These are phyloP conservation scores for Penicillium pancosmium DNA, from an alignment of 495 filamentous ascomycete species.

Conservation along the genomic window DNA sequence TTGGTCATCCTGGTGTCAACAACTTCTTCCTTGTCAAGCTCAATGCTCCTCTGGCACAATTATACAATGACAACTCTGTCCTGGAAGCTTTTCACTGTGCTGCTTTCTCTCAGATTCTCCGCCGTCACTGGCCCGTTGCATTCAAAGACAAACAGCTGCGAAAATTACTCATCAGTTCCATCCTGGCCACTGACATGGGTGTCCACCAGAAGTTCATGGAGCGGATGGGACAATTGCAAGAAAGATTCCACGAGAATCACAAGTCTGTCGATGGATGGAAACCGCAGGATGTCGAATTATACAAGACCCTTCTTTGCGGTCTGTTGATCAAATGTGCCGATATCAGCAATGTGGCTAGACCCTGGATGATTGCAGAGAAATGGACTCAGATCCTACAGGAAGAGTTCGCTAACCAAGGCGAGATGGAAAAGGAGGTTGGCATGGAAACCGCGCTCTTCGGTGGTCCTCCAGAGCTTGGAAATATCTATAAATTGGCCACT, in stretches of 20 bases:
- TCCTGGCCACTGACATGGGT: conserved; percentile 96
- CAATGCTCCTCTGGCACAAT: conserved; percentile 92
- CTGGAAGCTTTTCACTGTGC: conserved; percentile 98
- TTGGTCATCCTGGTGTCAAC: conserved; percentile 97
- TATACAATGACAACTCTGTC: conserved; percentile 97
- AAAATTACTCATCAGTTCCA: conserved; percentile 90
- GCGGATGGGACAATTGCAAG: conserved; percentile 73
- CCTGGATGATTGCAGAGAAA: conserved; percentile 74
- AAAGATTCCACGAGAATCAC: conserved; percentile 67
- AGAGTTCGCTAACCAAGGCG: conserved; percentile 89
- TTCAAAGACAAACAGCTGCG: conserved; percentile 77
- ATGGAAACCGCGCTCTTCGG: conserved; percentile 85
- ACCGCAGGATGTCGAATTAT: conserved; percentile 66
- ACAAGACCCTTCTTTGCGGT: conserved; percentile 78
- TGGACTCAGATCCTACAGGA: conserved; percentile 93
- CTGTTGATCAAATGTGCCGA: conserved; percentile 97
- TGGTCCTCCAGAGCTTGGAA: conserved; percentile 79
- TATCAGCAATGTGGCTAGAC: conserved; percentile 95
- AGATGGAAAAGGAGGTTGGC: conserved; percentile 85
- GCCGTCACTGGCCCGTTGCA: conserved; percentile 85
- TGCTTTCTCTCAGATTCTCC: conserved; percentile 93
- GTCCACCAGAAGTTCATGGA: conserved; percentile 96
- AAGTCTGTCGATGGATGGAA: conserved; percentile 68
- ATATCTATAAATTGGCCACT: conserved; percentile 76
- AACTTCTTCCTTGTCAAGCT: conserved; percentile 93